Evolutionary conservation across 1,284 basidiomycete genomes (phyloP), one percentile per base, ranked within the genome.

Genomic region (Ganoderma multipileum): DNA sequence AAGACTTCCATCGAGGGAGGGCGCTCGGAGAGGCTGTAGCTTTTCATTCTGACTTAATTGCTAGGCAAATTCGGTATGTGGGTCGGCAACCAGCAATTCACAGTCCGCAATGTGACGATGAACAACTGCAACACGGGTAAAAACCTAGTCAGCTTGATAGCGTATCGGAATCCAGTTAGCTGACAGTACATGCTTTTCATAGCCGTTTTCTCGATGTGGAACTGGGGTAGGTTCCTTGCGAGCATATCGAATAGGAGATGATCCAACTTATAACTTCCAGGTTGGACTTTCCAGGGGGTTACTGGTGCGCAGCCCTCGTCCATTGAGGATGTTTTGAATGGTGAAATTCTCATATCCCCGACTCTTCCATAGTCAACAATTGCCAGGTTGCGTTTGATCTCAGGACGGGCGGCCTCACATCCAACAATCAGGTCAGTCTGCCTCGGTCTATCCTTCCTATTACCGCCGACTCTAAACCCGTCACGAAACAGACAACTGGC

Each of bases 41-140:
- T 26, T 26, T 23, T 11, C 6, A 8, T 3, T 12, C 23, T 50
- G 8, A 50, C 47, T 50, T 8, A 6, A 11, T 23, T 23, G 23
- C 47, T 8, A 50, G 47, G 47, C 6, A 78, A 78, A 58, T 78
- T 74, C 63, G 78, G 77, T 33, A 76, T 79, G 69, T 77, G 77
- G 76, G 85, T 88, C 59, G 90, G 90, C 66, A 92, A 91, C 74
- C 90, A 92, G 78, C 90, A 91, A 88, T 75, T 87, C 72, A 87
- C 86, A 0, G 84, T 87, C 66, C 84, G 86, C 60, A 87, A 87
- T 72, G 78, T 87, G 61, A 86, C 84, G 1, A 78, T 91, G 72
- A 90, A 88, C 76, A 88, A 89, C 75, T 50, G 47, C n/a, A 50
- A 50, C 47, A 50, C 47, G n/a, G 47, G 47, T 50, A 50, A 23